A percentile compares a stretch with the other conserved stretches of the same genome.
Conservation (phyloP, 2,329 filamentous ascomycete genomes). For the Pestalotiopsis fici region DNA sequence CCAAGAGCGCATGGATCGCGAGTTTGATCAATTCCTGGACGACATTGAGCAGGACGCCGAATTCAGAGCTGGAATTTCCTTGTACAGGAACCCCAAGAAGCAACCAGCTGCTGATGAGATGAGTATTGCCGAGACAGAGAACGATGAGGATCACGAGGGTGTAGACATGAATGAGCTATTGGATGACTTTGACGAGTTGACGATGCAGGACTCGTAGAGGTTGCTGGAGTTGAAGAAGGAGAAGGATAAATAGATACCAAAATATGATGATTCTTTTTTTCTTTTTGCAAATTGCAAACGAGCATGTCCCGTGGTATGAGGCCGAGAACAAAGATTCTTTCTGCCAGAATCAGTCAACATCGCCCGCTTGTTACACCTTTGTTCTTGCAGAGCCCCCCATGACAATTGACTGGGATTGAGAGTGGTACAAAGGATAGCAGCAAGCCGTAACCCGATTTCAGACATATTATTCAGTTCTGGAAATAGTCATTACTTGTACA, state of each 20-base stretch:
- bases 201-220: slow-evolving; percentile 58
- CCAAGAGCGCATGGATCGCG: slow-evolving; percentile 83
- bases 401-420: too few species aligned
- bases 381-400: too few species aligned
- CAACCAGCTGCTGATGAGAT: slow-evolving; percentile 61
- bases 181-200: slow-evolving; percentile 91
- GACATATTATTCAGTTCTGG: background rate
- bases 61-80: slow-evolving; percentile 75
- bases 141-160: slow-evolving; percentile 65
- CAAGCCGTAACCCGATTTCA: background rate
- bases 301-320: background rate
- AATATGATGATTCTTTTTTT: background rate
- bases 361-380: too few species aligned
- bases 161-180: slow-evolving; percentile 81
- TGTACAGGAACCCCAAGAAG: slow-evolving; percentile 74
- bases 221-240: background rate
- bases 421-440: background rate
- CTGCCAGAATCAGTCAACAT: background rate
- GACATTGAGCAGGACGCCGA: slow-evolving; percentile 97
- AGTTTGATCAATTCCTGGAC: slow-evolving; percentile 96
- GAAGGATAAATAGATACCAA: background rate
- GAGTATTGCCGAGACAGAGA: slow-evolving; percentile 66
- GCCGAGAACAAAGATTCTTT: background rate
- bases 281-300: background rate
- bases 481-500: background rate